These are phyloP conservation scores for Antitrichia curtipendula DNA, from an alignment of 225 moss, liverwort and hornwort species.

Conservation along the genomic window DNA sequence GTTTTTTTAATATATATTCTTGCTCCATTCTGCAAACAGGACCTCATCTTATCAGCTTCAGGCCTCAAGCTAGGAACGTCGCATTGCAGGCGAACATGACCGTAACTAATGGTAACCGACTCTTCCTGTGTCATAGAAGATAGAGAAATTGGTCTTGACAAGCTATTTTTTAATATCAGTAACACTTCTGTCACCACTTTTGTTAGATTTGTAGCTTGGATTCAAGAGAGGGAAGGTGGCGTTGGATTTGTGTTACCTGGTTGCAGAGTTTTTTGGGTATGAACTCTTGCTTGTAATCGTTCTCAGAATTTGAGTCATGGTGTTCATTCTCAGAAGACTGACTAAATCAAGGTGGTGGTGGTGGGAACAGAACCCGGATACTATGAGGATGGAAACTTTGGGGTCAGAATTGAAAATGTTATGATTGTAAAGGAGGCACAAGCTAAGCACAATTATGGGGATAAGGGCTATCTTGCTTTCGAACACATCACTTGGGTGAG, in stretches of 20 bases:
- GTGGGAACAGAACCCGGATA: constrained; percentile 61
- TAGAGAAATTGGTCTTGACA: neutral
- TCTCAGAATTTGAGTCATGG: neutral
- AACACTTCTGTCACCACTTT: neutral
- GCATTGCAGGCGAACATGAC: constrained; percentile 79
- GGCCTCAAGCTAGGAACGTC: constrained; percentile 79
- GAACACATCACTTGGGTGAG: constrained; percentile 80
- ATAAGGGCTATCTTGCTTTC: constrained; percentile 67
- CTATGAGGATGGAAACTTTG: constrained; percentile 79
- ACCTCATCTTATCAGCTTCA: constrained; percentile 80
- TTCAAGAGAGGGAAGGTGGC: neutral
- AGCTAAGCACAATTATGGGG: constrained; percentile 65
- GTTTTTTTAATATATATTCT: neutral
- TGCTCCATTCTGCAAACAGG: constrained; percentile 19
- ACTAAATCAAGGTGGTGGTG: neutral
- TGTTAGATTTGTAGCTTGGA: neutral
- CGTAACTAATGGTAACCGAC: constrained; percentile 52
- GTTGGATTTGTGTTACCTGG: neutral
- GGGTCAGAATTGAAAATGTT: constrained; percentile 77
- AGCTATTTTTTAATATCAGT: neutral
- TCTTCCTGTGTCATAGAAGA: neutral
- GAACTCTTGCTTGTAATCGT: neutral
- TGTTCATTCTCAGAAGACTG: neutral
- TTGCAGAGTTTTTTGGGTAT: neutral
- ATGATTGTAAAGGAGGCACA: constrained; percentile 66